Evolutionary conservation across 805 yeast species (phyloP).

Genomic region (Starmera amethionina): DNA sequence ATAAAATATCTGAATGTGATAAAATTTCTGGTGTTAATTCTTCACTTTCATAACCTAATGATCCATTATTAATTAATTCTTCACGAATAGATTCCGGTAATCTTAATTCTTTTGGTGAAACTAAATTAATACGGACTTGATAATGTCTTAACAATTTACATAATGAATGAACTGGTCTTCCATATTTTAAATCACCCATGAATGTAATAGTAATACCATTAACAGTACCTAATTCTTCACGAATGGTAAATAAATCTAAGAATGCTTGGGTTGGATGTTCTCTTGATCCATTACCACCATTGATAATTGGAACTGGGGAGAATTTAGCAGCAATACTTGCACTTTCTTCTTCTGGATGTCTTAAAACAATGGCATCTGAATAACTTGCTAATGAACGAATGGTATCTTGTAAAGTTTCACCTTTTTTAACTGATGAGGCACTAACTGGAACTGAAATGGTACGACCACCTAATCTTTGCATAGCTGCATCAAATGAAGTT

Average conservation of each 20-base stretch:
- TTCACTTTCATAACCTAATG: constrained; percentile 66
- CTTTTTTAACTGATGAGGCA: constrained; percentile 93
- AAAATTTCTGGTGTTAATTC: constrained; percentile 77
- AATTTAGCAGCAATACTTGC: constrained; percentile 92
- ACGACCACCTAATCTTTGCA: constrained; percentile 99
- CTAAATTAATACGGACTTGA: constrained; percentile 87
- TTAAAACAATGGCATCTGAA: constrained; percentile 92
- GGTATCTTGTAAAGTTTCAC: constrained; percentile 96
- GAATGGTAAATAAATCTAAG: constrained; percentile 92
- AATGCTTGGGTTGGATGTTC: constrained; percentile 99
- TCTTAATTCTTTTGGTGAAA: constrained; percentile 80
- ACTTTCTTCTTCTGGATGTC: constrained; percentile 91
- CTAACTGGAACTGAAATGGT: constrained; percentile 79
- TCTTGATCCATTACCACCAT: constrained; percentile 96
- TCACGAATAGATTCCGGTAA: constrained; percentile 69
- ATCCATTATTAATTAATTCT: constrained; percentile 54
- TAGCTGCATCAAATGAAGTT: constrained; percentile 96
- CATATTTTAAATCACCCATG: constrained; percentile 97
- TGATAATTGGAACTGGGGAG: constrained; percentile 93
- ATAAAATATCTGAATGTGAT: constrained; percentile 85
- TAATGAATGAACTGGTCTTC: constrained; percentile 97
- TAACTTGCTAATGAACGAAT: constrained; percentile 90
- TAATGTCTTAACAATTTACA: constrained; percentile 84
- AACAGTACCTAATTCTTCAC: constrained; percentile 98
- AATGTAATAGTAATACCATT: constrained; percentile 96